Base-by-base conservation (phyloP, 768 basidiomycete genomes). In the Obba rivulosa region DNA sequence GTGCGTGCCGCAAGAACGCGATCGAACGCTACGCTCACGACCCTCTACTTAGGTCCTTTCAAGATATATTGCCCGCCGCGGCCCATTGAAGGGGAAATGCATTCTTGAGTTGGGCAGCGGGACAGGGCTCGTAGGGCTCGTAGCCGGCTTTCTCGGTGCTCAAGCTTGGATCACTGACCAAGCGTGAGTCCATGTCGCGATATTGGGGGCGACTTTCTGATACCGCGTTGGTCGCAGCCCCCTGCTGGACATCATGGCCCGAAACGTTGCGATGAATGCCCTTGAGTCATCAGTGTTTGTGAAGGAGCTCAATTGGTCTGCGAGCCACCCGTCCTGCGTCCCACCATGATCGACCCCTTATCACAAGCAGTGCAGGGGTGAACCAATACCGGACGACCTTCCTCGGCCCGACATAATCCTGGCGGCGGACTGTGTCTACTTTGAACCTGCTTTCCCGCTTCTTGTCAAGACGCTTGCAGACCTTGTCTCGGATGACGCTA, bases 391-490 rank as follows among this genome's bases (percentile, higher is more conserved):
- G 8, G 23, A 56, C 8, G 53, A 56, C 36, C 70, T 68, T 59
- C 64, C 59, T 3, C 53, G 35, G 24, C 77, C 83, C 5, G 81
- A 89, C 59, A 45, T 95, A 21, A 76, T 97, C 49, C 77, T 97
- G 4, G 91, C 89, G 2, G 93, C 93, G 1, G 93, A 97, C 61
- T 97, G 93, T 57, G 92, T 97, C 8, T 97, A 97, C 69, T 92
- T 91, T 55, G 93, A 96, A 66, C 90, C 92, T 11, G 83, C 90
- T 0, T 97, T 96, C 59, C 86, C 92, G 8, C 76, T 93, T 11
- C 78, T 97, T 1, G 87, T 93, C 2, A 66, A 83, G 54, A 94
- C 92, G 0, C 72, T 97, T 25, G 74, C 69, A 28, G 78, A 84
- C 38, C 77, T 95, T 34, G 71, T 64, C 2, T 52, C 60, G 22